Evolutionary conservation across 345 rosid genomes (phyloP).

Genomic region (sweet orange (Citrus sinensis)): DNA sequence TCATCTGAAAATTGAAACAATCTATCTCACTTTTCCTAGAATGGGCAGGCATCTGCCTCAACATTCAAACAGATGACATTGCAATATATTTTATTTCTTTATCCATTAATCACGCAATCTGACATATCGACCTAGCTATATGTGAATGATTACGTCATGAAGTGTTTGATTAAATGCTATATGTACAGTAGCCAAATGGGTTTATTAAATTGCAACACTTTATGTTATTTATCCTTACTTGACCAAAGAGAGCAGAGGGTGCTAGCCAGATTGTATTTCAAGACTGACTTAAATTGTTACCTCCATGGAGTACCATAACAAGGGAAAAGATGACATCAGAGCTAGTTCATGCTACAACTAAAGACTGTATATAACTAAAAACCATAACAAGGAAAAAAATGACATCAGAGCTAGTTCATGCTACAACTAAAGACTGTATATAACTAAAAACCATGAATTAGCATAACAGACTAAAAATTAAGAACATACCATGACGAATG

Average conservation of each 20-base stretch:
- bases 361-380: not conserved
- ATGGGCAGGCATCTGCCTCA: not conserved
- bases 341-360: not conserved
- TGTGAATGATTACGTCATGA: not conserved
- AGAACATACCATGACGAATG: conserved; percentile 78
- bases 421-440: not conserved
- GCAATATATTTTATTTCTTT: not conserved
- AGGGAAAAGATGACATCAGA: not conserved
- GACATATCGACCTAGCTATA: not conserved
- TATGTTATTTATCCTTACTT: not conserved
- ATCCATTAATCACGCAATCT: not conserved
- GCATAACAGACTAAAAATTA: not conserved
- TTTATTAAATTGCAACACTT: not conserved
- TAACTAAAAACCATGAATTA: not conserved
- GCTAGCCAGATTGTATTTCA: not conserved
- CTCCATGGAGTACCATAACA: not conserved
- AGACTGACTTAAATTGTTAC: not conserved
- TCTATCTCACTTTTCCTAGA: not conserved
- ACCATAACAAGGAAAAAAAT: not conserved
- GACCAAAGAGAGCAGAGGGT: too few species aligned
- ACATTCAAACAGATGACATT: not conserved
- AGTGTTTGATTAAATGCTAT: not conserved
- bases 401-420: not conserved
- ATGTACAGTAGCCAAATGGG: not conserved
- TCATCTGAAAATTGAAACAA: not conserved